These are phyloP conservation scores for Cladorrhinum samala DNA, from an alignment of 495 filamentous ascomycete species.

Conservation along the genomic window DNA sequence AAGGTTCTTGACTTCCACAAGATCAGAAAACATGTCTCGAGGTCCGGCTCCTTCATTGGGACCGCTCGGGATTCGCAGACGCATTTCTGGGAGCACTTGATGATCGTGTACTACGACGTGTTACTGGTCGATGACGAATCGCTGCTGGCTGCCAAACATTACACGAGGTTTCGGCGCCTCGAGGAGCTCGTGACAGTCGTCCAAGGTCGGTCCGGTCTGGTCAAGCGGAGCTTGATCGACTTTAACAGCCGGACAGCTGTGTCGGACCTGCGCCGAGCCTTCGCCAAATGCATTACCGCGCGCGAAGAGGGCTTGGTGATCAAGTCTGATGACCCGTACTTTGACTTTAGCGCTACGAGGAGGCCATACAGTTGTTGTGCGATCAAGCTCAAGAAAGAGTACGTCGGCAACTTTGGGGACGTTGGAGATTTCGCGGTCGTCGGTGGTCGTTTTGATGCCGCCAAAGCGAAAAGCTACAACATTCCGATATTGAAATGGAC, in stretches of 20 bases:
- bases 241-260: slow-evolving; percentile 46
- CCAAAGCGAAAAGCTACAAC: slow-evolving; percentile 46
- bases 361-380: slow-evolving; percentile 43
- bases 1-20: slow-evolving; percentile 68
- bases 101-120: slow-evolving; percentile 79
- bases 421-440: slow-evolving; percentile 75
- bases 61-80: slow-evolving; percentile 63
- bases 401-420: slow-evolving; percentile 73
- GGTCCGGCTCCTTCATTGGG: slow-evolving; percentile 66
- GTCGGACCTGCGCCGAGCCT: slow-evolving; percentile 50
- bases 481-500: slow-evolving; percentile 59
- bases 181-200: slow-evolving; percentile 50
- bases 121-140: slow-evolving; percentile 65
- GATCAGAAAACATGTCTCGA: slow-evolving; percentile 69
- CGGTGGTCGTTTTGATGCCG: slow-evolving; percentile 60
- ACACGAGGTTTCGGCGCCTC: slow-evolving; percentile 53
- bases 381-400: slow-evolving; percentile 89
- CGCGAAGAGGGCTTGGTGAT: slow-evolving; percentile 72
- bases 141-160: slow-evolving; percentile 54
- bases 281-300: slow-evolving; percentile 58
- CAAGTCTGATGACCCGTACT: slow-evolving; percentile 78
- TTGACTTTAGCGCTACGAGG: slow-evolving; percentile 43
- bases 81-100: slow-evolving; percentile 67
- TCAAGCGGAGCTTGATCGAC: slow-evolving; percentile 56
- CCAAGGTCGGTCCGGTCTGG: slow-evolving; percentile 53